Conservation (phyloP, 2,329 filamentous ascomycete species). For the Zymoseptoria crescenta region DNA sequence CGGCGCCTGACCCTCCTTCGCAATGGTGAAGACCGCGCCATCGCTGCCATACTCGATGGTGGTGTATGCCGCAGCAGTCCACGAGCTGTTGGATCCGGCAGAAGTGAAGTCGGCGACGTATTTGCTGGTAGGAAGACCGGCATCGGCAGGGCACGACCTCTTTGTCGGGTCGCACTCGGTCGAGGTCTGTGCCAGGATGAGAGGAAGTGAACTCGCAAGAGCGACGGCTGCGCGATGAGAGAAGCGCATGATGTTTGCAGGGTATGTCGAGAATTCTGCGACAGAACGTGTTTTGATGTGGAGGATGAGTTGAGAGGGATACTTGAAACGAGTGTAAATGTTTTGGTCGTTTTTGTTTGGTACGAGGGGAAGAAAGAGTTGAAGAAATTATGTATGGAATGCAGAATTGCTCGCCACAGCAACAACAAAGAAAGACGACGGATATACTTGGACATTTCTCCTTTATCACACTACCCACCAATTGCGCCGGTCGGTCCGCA, state of each 20-base stretch:
- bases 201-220: constrained; percentile 34
- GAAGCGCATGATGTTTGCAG: constrained; percentile 27
- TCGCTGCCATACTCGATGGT: constrained; percentile 51
- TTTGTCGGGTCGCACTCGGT: constrained; percentile 73
- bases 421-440: not conserved
- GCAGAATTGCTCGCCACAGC: not conserved
- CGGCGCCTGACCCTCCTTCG: constrained; percentile 62
- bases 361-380: not conserved
- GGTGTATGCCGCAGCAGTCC: constrained; percentile 56
- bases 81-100: constrained; percentile 53
- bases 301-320: not conserved
- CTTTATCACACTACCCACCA: not conserved
- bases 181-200: constrained; percentile 61
- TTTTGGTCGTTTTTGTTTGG: not conserved
- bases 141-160: constrained; percentile 59
- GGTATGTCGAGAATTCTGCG: not conserved
- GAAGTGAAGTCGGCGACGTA: constrained; percentile 44
- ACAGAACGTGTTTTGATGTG: not conserved
- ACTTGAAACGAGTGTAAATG: not conserved
- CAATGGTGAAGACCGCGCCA: constrained; percentile 66
- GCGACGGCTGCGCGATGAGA: constrained; percentile 27
- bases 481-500: not conserved
- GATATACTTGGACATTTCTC: not conserved
- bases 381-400: not conserved
- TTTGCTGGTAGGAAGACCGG: constrained; percentile 56